phyloP scores from a whole-genome alignment of 148 eudicot species.

The Hydrangea macrophylla region DNA sequence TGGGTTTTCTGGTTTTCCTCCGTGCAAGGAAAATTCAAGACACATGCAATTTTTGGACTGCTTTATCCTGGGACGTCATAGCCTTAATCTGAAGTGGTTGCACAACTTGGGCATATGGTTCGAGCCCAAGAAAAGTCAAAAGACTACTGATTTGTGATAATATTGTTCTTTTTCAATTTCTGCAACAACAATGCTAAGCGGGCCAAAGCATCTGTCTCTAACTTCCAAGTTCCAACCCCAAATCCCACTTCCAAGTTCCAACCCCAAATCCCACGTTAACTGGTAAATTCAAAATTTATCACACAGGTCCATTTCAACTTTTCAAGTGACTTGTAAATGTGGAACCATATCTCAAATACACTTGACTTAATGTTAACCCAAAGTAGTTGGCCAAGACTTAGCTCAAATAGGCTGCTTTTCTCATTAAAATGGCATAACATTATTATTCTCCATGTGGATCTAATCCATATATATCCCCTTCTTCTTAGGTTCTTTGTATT shows the following conservation, averaged over 20 bases:
- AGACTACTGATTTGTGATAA: no score
- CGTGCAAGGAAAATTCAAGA: no score
- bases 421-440: not conserved
- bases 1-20: no score
- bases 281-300: not conserved
- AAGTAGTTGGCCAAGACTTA: not conserved
- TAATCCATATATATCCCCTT: not conserved
- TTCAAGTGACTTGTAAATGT: not conserved
- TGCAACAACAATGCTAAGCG: no score
- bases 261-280: not conserved
- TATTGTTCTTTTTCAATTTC: no score
- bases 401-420: not conserved
- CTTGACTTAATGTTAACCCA: not conserved
- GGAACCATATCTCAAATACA: not conserved
- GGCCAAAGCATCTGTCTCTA: no score
- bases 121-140: no score
- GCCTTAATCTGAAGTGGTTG: no score
- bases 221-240: no score
- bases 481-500: not conserved
- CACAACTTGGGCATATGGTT: no score
- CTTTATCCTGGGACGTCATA: no score
- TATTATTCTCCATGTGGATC: not conserved
- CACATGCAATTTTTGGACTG: no score
- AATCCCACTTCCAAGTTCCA: not conserved
- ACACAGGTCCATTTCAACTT: not conserved